A percentile compares a stretch with the other conserved stretches of the same genome.
phyloP scores from a whole-genome alignment of 2,329 filamentous ascomycete genomes.

The Microascus cirrosus region DNA sequence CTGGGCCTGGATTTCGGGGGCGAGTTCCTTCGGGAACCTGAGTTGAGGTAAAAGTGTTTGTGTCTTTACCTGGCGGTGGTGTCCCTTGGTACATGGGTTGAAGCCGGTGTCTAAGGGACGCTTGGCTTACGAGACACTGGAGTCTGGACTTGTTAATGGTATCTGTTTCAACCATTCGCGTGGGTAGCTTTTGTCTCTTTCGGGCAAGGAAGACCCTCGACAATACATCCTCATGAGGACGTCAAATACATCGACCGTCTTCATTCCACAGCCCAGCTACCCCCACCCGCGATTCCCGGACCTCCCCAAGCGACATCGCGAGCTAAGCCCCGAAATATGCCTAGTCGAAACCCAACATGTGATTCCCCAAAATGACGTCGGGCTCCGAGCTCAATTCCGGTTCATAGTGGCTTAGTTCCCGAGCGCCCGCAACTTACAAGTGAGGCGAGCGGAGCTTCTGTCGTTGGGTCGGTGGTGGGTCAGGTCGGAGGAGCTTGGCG shows the following conservation, averaged over 20 bases:
- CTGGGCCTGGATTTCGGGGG: conserved; percentile 14
- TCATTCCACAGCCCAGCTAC: no score
- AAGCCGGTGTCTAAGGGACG: not conserved
- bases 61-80: not conserved
- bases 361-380: not conserved
- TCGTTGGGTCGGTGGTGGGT: no score
- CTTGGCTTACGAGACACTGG: not conserved
- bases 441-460: no score
- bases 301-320: no score
- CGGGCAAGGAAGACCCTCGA: no score
- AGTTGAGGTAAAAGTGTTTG: conserved; percentile 19
- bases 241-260: no score
- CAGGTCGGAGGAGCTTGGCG: no score
- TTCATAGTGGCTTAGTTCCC: not conserved
- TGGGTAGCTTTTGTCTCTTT: no score
- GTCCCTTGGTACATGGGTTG: not conserved
- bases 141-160: no score
- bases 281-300: no score
- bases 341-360: not conserved
- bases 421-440: not conserved
- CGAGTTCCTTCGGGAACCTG: conserved; percentile 30
- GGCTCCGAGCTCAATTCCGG: not conserved
- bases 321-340: not conserved
- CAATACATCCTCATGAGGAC: no score
- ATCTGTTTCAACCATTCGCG: no score